Base-by-base conservation (phyloP, 1,284 basidiomycete genomes). In the Puccinia hordei region DNA sequence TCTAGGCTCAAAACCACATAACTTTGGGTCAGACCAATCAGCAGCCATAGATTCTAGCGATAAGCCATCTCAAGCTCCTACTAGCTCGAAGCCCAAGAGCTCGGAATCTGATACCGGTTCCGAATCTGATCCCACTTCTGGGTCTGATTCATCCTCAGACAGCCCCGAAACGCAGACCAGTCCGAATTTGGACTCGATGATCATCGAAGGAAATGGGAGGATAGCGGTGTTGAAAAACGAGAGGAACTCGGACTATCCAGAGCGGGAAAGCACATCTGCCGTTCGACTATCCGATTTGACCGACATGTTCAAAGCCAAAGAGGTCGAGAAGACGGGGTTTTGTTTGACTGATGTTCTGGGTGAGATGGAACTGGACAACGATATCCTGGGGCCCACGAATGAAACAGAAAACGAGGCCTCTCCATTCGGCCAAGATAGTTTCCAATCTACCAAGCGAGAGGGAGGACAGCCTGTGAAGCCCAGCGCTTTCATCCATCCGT, bases 221-320 rank as follows among this genome's bases (percentile, higher is more conserved):
- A 33, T 22, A 41, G 35, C 8, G 33, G 35, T 22, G 33, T 65
- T n/a, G 13, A 44, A 59, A 44, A 30, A 61, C 55, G 33, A 44
- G 35, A 53, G n/a, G 55, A 55, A n/a, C 12, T 19, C n/a, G 10
- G 51, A 77, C 10, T 15, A 24, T 13, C 46, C 33, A 24, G 33
- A 63, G 55, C 27, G 22, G 38, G 24, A 38, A 17, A 44, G 24
- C 46, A 44, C 27, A 49, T 71, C 68, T 66, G 59, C 61, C 30
- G 49, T 80, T 38, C 57, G 65, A 46, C 35, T 80, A 46, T 63
- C 71, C 9, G 65, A 33, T 57, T 68, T 80, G 61, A 80, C 68
- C 15, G 71, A 80, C 44, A 80, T 80, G 41, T 80, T 80, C 44
- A 63, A 68, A 68, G 71, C 78, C 24, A 80, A 80, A 72, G 71